phyloP scores from a whole-genome alignment of 257 asterid species.

The Cruciata laevipes region DNA sequence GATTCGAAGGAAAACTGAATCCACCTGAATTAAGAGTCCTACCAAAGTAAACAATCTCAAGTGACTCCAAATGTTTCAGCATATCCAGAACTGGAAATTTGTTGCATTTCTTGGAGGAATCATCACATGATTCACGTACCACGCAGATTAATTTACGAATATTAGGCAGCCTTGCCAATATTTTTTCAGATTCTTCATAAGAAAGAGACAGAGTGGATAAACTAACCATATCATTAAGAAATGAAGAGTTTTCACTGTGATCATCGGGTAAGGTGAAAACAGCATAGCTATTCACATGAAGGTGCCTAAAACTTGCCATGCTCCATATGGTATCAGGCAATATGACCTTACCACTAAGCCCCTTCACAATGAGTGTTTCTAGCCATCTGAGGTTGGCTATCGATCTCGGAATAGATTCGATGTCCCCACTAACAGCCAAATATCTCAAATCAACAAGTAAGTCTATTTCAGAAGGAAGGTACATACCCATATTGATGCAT shows the following conservation, averaged over 20 bases:
- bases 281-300: conserved; percentile 1
- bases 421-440: conserved; percentile 6
- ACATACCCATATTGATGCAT: conserved; percentile 2
- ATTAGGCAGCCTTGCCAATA: background rate
- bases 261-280: conserved; percentile 1
- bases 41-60: background rate
- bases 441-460: conserved; percentile 2
- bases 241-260: background rate
- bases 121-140: background rate
- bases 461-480: conserved; percentile 2
- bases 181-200: background rate
- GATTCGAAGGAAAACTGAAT: conserved; percentile 5
- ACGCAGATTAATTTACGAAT: background rate
- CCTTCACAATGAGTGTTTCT: conserved; percentile 7
- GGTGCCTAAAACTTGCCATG: conserved; percentile 5
- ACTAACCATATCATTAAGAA: background rate
- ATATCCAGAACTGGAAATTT: background rate
- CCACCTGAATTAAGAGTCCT: background rate
- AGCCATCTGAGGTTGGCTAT: conserved; percentile 2
- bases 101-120: conserved; percentile 5
- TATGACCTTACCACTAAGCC: background rate
- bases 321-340: conserved; percentile 3
- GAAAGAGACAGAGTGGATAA: background rate
- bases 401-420: background rate
- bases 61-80: background rate